Evolutionary conservation across 192 early-diverging fungal genomes (phyloP).

Genomic region (Backusella sp.): DNA sequence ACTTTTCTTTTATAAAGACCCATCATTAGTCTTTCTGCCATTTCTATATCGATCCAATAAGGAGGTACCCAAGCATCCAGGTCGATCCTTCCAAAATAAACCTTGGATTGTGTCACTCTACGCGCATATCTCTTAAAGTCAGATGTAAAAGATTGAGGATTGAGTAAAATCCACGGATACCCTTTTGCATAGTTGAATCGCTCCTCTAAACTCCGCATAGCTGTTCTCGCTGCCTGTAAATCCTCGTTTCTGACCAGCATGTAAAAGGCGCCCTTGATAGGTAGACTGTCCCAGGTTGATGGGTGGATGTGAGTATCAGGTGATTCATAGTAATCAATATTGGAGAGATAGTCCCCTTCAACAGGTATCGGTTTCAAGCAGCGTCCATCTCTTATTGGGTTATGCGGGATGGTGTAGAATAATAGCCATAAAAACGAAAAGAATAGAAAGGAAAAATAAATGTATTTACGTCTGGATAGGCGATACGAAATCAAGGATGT

Average conservation of each 20-base stretch:
- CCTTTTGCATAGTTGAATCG: conserved; percentile 71
- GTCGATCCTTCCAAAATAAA: conserved; percentile 55
- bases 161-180: conserved; percentile 88
- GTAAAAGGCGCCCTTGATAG: conserved; percentile 63
- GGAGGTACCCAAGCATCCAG: conserved; percentile 64
- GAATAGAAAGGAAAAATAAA: background rate
- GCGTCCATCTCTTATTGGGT: background rate
- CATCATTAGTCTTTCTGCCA: conserved; percentile 45
- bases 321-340: background rate
- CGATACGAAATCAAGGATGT: background rate
- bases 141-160: conserved; percentile 67
- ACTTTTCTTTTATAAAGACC: conserved; percentile 41
- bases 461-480: background rate
- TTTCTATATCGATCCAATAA: conserved; percentile 54
- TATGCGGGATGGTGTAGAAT: background rate
- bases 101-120: conserved; percentile 52
- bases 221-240: conserved; percentile 50
- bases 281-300: background rate
- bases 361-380: background rate
- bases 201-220: conserved; percentile 72
- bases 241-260: conserved; percentile 76
- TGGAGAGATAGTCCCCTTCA: background rate
- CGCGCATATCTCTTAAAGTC: conserved; percentile 60
- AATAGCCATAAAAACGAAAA: background rate
- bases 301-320: background rate